Evolutionary conservation across 164 flowering plant species (phyloP), one percentile per base, ranked within the genome.

Genomic region (Magnolia changhungtana): DNA sequence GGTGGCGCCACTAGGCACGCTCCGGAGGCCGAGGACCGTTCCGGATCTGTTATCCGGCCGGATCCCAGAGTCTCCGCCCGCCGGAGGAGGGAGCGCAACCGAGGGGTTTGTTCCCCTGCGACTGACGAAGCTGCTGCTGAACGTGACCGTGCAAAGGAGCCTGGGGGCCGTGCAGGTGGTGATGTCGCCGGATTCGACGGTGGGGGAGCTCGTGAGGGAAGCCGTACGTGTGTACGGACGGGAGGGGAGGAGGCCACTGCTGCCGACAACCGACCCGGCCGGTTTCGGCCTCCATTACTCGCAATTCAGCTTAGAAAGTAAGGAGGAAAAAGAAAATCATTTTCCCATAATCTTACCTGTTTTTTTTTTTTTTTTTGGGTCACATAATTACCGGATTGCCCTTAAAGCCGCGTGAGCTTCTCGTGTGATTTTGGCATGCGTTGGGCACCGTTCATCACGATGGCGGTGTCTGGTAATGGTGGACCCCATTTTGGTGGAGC

Each of bases 281-380:
- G 79, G 75, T 0, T 92, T 89, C 80, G 91, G 85, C 73, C 96
- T 96, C 76, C 99, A 96, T 80, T 93, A 96, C 61, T 93, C 99
- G 7, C 95, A 91, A 78, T 96, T 96, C 78, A 90, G 94, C 83
- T 80, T 95, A 78, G 98, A 95, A 83, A 88, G 99, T 96, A 87
- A 89, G 91, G 23, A 21, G 8, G 50, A 20, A 29, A 37, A 37
- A 37, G 45, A 37, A 37, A 37, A 37, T 37, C 45, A 37, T 37
- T 37, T 37, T 5, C 10, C 52, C 63, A 24, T 67, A 23, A 16
- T 37, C 63, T 9, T 20, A 64, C 68, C 23, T 37, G 0, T 31
- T 49, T 24, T 23, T 16, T 9, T 0, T 24, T 23, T 50, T 9
- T 24, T 24, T 27, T 27, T 24, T 24, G 1, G 1, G 0, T 19